These are phyloP conservation scores for Penicillium sp. DNA, from an alignment of 2,329 filamentous ascomycete species.

Conservation along the genomic window DNA sequence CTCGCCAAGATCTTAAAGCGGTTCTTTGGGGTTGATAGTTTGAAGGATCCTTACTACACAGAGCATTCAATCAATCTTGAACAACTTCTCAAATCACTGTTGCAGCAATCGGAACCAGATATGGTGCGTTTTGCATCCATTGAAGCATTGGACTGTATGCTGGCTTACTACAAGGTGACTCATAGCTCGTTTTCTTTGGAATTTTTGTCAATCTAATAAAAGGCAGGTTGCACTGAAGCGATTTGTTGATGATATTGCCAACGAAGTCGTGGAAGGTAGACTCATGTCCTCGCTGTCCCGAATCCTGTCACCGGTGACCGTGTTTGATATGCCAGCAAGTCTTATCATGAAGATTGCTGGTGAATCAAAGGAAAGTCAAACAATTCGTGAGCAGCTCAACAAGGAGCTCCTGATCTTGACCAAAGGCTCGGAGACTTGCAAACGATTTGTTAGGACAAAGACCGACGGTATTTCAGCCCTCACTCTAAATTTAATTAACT, in stretches of 20 bases:
- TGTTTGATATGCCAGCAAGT: slow-evolving; percentile 16
- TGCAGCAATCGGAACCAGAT: slow-evolving; percentile 27
- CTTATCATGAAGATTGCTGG: slow-evolving; percentile 20
- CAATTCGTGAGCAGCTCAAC: slow-evolving; percentile 16
- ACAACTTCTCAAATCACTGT: slow-evolving; percentile 14
- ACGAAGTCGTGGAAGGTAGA: slow-evolving; percentile 35
- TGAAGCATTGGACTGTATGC: slow-evolving; percentile 39
- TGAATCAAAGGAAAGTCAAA: slow-evolving; percentile 18
- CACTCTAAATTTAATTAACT: background rate
- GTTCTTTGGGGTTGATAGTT: slow-evolving; percentile 13
- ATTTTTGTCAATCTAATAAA: background rate
- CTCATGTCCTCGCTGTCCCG: slow-evolving; percentile 20
- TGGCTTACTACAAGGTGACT: slow-evolving; percentile 46
- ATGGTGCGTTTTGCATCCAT: slow-evolving; percentile 37
- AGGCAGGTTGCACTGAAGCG: slow-evolving; percentile 39
- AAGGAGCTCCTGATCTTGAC: slow-evolving; percentile 31
- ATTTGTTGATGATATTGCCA: slow-evolving; percentile 39
- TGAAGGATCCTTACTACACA: background rate
- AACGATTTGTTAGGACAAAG: slow-evolving; percentile 27
- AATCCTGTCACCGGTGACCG: slow-evolving; percentile 12
- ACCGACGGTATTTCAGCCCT: slow-evolving; percentile 1
- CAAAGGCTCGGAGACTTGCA: slow-evolving; percentile 43
- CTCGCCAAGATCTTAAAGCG: slow-evolving; percentile 6
- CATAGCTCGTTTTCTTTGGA: slow-evolving; percentile 1
- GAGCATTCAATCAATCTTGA: slow-evolving; percentile 7